phyloP scores from a whole-genome alignment of 495 filamentous ascomycete species.

The Alectoria sarmentosa region DNA sequence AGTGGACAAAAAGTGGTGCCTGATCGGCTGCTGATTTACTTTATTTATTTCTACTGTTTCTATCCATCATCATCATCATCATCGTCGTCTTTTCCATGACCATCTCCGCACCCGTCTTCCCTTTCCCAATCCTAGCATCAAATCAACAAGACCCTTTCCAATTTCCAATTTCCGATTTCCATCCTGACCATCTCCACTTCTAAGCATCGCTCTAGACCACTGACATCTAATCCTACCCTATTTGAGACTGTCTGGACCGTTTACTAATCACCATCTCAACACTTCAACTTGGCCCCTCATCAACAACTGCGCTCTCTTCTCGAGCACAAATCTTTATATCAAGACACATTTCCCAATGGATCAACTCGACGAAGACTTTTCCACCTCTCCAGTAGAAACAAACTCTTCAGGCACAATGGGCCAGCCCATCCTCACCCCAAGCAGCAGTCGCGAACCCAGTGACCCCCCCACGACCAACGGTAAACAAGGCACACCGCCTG shows the following conservation, averaged over 20 bases:
- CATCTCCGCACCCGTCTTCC: not conserved
- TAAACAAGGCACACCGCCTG: slow-evolving; percentile 4
- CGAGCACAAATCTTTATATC: not conserved
- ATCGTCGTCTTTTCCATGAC: too few relatives aligned
- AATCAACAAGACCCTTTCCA: too few relatives aligned
- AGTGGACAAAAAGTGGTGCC: not conserved
- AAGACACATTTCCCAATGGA: not conserved
- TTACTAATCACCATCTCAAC: not conserved
- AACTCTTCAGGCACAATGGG: slow-evolving; percentile 3
- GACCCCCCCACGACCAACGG: slow-evolving; percentile 14
- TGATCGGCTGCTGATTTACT: not conserved
- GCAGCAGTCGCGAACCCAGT: slow-evolving; percentile 15
- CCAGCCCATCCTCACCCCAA: not conserved
- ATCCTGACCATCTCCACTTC: too few relatives aligned
- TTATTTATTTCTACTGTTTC: too few relatives aligned
- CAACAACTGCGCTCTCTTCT: not conserved
- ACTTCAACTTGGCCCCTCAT: not conserved
- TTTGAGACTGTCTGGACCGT: not conserved
- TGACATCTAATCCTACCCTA: not conserved
- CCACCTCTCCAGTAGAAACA: slow-evolving; percentile 17
- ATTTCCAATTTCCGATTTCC: too few relatives aligned
- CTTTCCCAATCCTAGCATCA: too few relatives aligned
- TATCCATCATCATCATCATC: too few relatives aligned
- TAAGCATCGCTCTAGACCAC: too few relatives aligned
- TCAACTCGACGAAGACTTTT: slow-evolving; percentile 13